These are phyloP conservation scores for Aspergillus pseudoterreus DNA, from an alignment of 2,329 filamentous ascomycete species.

Conservation along the genomic window DNA sequence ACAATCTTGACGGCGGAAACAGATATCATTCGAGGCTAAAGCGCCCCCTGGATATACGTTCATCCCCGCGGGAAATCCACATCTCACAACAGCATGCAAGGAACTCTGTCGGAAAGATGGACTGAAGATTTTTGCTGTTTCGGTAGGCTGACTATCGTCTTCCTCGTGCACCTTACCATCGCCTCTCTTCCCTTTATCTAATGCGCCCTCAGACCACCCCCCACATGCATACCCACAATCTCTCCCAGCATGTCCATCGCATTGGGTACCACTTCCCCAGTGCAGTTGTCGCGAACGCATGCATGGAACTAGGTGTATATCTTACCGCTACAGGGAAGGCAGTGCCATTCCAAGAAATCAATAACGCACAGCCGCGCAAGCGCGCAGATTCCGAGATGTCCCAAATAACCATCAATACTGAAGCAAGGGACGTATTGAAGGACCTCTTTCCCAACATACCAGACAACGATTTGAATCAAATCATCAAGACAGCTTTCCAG, in stretches of 20 bases:
- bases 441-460: constrained; percentile 64
- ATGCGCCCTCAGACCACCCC: constrained; percentile 43
- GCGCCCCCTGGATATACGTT: constrained; percentile 60
- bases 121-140: constrained; percentile 56
- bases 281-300: constrained; percentile 56
- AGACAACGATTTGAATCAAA: constrained; percentile 53
- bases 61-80: constrained; percentile 57
- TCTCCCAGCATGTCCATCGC: constrained; percentile 59
- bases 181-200: constrained; percentile 14
- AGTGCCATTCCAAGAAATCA: constrained; percentile 33
- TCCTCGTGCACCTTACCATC: constrained; percentile 1
- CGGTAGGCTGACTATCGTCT: constrained; percentile 45
- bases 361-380: constrained; percentile 20
- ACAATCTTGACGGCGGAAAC: constrained; percentile 30
- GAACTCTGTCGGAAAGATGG: constrained; percentile 55
- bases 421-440: constrained; percentile 56
- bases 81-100: constrained; percentile 58
- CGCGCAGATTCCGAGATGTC: constrained; percentile 29
- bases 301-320: constrained; percentile 45
- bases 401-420: constrained; percentile 50
- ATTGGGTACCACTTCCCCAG: constrained; percentile 62
- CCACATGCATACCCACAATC: constrained; percentile 47
- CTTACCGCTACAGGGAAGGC: constrained; percentile 47
- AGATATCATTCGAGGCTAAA: constrained; percentile 55
- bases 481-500: constrained; percentile 59